These are phyloP conservation scores for Stygiomarasmius scandens DNA, from an alignment of 1,284 basidiomycete genomes.

Conservation along the genomic window DNA sequence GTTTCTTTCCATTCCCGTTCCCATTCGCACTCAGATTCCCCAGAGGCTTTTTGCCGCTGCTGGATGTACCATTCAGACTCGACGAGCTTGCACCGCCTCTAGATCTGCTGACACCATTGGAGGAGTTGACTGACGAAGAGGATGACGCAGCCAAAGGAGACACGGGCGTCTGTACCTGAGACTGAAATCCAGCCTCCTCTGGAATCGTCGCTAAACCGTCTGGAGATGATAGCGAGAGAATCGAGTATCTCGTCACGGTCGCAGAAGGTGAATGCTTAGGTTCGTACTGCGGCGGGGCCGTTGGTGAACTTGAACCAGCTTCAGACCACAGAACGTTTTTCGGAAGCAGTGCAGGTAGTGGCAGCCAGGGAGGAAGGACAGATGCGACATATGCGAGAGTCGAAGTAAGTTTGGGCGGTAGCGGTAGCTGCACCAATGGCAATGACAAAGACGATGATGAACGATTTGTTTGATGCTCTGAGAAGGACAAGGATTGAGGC, in stretches of 20 bases:
- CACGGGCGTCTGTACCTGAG: not conserved
- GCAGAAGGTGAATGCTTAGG: conserved; percentile 3
- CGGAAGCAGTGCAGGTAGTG: not conserved
- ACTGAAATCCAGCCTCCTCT: not conserved
- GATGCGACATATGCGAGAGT: not conserved
- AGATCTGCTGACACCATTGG: not conserved
- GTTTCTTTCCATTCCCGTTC: no score
- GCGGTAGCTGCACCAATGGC: not conserved
- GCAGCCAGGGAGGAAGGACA: not conserved
- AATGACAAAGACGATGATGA: not conserved
- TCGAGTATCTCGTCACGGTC: conserved; percentile 10
- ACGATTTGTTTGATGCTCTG: not conserved
- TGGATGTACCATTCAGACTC: no score
- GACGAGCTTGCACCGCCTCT: not conserved
- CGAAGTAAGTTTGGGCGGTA: not conserved
- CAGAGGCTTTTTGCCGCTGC: no score
- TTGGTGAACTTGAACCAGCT: not conserved
- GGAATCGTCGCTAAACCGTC: conserved; percentile 9
- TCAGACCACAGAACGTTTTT: no score
- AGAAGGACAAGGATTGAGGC: not conserved
- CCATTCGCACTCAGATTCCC: no score
- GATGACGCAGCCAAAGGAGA: not conserved
- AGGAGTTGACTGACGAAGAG: not conserved
- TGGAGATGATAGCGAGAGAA: conserved; percentile 6
- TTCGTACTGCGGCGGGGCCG: not conserved